Evolutionary conservation across 768 basidiomycete species (phyloP), one percentile per base, ranked within the genome.

Genomic region (Russula dissimulans): DNA sequence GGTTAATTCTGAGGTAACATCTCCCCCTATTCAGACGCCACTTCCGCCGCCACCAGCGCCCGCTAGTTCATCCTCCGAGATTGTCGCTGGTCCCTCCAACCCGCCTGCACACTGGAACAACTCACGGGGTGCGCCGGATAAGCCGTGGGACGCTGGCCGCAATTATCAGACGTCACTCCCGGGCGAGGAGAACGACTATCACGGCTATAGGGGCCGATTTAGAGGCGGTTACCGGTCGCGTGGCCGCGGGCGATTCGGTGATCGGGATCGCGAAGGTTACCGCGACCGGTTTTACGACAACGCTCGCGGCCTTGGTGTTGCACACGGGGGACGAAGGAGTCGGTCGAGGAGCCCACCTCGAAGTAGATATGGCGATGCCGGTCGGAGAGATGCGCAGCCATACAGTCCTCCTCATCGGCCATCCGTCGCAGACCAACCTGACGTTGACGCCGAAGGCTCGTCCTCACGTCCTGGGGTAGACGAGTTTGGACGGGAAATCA

Each of bases 401-500:
- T 77, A 81, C 68, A 89, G 84, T 69, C 86, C 86, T 62, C 80
- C 84, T 68, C 67, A 54, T 69, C 64, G 64, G 62, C 70, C 66
- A 22, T 62, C 60, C 49, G 8, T 61, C 44, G 32, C 47, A 42
- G 56, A 56, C 39, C 57, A 59, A 53, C 4, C 56, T 42, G 42
- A 54, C 51, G 14, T 14, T 22, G 65, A 70, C 57, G 57, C 68
- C 59, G 56, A 56, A 36, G 54, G 65, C 22, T 49, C 69, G 43
- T 57, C 34, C 36, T 54, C 49, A 39, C 69, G 69, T 55, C 65
- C 70, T n/a, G 83, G 75, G 59, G 89, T 84, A 72, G 89, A 92
- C 79, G 89, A 92, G 72, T 92, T 92, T 72, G 89, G 90, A 66
- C 84, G 90, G 67, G 89, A 91, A 70, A 78, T 90, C 68, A 79